Conservation (phyloP, 1,284 basidiomycete genomes). For the Ustilago trichophora region DNA sequence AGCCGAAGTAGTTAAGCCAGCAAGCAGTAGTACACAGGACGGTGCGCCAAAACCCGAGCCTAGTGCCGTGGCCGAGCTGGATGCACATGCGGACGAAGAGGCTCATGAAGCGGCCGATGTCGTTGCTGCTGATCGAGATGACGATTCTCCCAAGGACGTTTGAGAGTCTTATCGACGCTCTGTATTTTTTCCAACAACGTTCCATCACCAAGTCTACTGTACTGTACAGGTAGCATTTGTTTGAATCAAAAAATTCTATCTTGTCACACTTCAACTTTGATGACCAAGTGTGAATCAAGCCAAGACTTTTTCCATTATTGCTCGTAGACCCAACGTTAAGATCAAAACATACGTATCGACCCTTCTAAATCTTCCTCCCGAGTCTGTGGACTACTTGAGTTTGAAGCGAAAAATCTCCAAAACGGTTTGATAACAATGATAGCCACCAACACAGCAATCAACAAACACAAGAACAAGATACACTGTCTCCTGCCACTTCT, state of each 20-base stretch:
- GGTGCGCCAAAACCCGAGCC: constrained; percentile 9
- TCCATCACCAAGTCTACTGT: too few relatives aligned
- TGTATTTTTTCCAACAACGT: too few relatives aligned
- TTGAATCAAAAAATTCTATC: too few relatives aligned
- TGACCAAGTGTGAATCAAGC: too few relatives aligned
- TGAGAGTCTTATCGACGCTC: too few relatives aligned
- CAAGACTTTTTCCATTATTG: too few relatives aligned
- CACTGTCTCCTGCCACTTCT: constrained; percentile 89
- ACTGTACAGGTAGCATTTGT: too few relatives aligned
- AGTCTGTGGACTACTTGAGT: too few relatives aligned
- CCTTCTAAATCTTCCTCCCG: too few relatives aligned
- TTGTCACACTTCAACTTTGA: too few relatives aligned
- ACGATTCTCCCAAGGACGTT: constrained; percentile 2
- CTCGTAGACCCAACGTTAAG: too few relatives aligned
- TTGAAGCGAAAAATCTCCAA: constrained; percentile 27
- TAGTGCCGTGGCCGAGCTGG: constrained; percentile 5
- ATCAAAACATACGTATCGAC: too few relatives aligned
- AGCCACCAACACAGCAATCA: constrained; percentile 84
- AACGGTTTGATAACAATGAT: constrained; percentile 82
- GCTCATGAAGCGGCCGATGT: constrained; percentile 44
- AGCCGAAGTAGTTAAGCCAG: constrained; percentile 11
- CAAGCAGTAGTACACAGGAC: background rate
- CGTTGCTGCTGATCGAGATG: constrained; percentile 23
- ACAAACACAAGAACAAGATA: constrained; percentile 87
- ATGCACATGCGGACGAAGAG: constrained; percentile 41